A percentile compares a stretch with the other conserved stretches of the same genome.
phyloP scores from a whole-genome alignment of 331 rosid genomes.

The Rhamnella rubrinervis region DNA sequence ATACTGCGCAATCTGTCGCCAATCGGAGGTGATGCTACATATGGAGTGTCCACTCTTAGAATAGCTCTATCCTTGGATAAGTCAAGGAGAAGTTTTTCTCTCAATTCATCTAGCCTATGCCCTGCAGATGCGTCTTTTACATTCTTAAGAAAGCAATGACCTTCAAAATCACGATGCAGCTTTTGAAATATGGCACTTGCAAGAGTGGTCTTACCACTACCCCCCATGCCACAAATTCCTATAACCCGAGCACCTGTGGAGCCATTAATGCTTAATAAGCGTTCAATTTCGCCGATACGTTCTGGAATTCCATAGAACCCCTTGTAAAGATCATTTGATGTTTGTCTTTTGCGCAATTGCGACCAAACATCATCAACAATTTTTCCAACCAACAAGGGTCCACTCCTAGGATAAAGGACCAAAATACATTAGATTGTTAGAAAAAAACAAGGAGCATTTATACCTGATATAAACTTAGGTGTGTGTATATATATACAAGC shows the following conservation, averaged over 20 bases:
- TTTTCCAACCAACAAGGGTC: not conserved
- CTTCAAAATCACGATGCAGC: not conserved
- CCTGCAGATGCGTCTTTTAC: not conserved
- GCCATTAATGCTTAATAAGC: not conserved
- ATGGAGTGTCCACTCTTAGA: not conserved
- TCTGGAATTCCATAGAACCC: not conserved
- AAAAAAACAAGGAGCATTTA: too few species aligned
- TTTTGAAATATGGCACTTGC: not conserved
- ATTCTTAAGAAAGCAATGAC: not conserved
- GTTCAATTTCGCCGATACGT: not conserved
- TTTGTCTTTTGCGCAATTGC: not conserved
- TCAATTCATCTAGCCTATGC: not conserved
- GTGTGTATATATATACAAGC: too few species aligned
- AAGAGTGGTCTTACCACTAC: slow-evolving; percentile 8
- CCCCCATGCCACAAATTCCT: slow-evolving; percentile 14
- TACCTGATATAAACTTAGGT: too few species aligned
- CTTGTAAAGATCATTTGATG: not conserved
- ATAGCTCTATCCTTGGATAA: not conserved
- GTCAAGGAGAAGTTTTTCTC: not conserved
- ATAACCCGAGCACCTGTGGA: not conserved
- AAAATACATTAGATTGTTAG: not conserved
- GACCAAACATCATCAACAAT: not conserved
- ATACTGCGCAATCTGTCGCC: not conserved
- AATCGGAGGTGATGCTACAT: too few species aligned
- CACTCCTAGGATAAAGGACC: not conserved